phyloP scores from a whole-genome alignment of 2,329 filamentous ascomycete genomes.

The Knufia fluminis region DNA sequence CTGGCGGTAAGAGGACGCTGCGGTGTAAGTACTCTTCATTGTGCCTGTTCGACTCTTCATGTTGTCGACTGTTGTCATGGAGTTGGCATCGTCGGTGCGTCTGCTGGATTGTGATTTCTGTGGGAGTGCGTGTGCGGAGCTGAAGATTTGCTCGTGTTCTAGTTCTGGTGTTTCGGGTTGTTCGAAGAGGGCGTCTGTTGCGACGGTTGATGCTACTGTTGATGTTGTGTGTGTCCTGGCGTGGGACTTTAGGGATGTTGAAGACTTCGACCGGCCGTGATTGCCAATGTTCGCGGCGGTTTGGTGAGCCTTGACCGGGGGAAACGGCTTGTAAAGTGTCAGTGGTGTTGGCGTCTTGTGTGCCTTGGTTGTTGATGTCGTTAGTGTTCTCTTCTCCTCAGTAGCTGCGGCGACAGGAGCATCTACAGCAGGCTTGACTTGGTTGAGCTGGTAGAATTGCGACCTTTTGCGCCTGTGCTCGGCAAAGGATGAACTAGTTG shows the following conservation, averaged over 20 bases:
- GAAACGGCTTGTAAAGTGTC: constrained; percentile 7
- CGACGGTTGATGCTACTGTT: constrained; percentile 19
- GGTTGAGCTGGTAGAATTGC: constrained; percentile 21
- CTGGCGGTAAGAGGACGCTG: constrained; percentile 12
- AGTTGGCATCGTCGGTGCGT: constrained; percentile 14
- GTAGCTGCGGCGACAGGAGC: constrained; percentile 13
- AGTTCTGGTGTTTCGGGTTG: constrained; percentile 7
- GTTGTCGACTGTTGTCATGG: constrained; percentile 17
- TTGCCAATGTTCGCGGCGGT: neutral
- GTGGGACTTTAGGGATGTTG: neutral
- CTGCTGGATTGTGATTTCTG: neutral
- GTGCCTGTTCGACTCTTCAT: constrained; percentile 16
- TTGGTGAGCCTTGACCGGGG: neutral
- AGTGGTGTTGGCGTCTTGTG: constrained; percentile 6
- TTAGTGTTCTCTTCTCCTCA: neutral
- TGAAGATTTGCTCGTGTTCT: neutral
- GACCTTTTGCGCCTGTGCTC: constrained; percentile 21
- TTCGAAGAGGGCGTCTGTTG: constrained; percentile 17
- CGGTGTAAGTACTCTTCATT: constrained; percentile 13
- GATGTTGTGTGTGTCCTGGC: constrained; percentile 18
- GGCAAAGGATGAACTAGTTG: constrained; percentile 19
- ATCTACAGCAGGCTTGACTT: neutral
- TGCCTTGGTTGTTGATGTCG: constrained; percentile 13
- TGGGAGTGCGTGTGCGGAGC: neutral
- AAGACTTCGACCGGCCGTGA: neutral